Evolutionary conservation across 2,329 filamentous ascomycete genomes (phyloP).

Genomic region (Pseudogymnoascus pannorum): DNA sequence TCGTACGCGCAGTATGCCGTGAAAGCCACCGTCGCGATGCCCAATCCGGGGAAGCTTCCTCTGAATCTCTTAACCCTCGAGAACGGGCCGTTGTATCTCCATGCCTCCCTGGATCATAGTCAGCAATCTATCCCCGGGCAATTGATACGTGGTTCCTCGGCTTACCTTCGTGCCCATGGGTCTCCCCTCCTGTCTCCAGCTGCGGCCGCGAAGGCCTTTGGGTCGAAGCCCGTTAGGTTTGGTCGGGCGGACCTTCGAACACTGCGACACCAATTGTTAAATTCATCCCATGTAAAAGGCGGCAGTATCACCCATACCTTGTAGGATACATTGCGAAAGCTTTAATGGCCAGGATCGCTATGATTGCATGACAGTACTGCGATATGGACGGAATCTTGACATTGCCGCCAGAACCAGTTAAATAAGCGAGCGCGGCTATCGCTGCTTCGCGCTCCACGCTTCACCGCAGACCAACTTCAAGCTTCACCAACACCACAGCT

Average conservation of each 20-base stretch:
- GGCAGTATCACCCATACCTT: conserved; percentile 21
- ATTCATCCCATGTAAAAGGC: not conserved
- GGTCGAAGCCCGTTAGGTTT: conserved; percentile 90
- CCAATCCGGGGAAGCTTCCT: conserved; percentile 78
- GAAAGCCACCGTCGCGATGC: conserved; percentile 88
- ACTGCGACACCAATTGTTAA: conserved; percentile 19
- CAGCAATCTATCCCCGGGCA: conserved; percentile 5
- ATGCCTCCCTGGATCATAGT: conserved; percentile 66
- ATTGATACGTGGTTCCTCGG: conserved; percentile 21
- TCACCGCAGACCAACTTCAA: not conserved
- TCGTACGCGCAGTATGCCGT: conserved; percentile 84
- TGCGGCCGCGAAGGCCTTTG: conserved; percentile 68
- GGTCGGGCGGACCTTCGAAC: conserved; percentile 36
- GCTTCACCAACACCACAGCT: not conserved
- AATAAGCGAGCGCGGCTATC: conserved; percentile 10
- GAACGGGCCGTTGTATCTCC: conserved; percentile 88
- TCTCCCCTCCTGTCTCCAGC: conserved; percentile 55
- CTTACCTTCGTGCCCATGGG: conserved; percentile 59
- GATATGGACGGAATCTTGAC: not conserved
- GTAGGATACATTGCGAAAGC: conserved; percentile 27
- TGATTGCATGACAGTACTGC: conserved; percentile 8
- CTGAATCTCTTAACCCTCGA: conserved; percentile 85
- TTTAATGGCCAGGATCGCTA: conserved; percentile 1
- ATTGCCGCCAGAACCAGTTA: conserved; percentile 9
- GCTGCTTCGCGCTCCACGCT: conserved; percentile 4